phyloP scores from a whole-genome alignment of 352 stramenopile species.

The Globisporangium splendens region DNA sequence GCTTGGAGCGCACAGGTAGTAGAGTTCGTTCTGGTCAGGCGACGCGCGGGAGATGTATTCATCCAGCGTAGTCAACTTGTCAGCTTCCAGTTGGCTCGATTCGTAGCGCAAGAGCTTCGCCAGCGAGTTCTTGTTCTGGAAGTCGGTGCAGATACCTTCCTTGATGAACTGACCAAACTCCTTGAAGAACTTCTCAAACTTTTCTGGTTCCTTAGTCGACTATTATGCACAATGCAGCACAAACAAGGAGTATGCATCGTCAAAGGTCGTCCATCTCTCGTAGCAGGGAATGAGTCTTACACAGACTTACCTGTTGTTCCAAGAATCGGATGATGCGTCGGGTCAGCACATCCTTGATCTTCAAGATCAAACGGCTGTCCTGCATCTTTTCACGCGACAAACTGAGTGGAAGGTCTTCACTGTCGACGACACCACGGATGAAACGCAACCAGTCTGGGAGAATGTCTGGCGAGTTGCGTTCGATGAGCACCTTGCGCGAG shows the following conservation, averaged over 20 bases:
- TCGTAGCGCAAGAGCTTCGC: slow-evolving; percentile 99
- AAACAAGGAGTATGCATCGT: not conserved
- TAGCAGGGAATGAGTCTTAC: too few relatives aligned
- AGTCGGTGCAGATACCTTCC: slow-evolving; percentile 96
- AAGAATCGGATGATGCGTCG: slow-evolving; percentile 89
- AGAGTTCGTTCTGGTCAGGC: slow-evolving; percentile 98
- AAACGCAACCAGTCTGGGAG: slow-evolving; percentile 98
- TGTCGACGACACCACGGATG: slow-evolving; percentile 91
- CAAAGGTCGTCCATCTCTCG: too few relatives aligned
- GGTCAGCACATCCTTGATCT: slow-evolving; percentile 96
- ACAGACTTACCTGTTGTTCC: slow-evolving; percentile 51
- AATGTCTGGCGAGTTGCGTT: slow-evolving; percentile 96
- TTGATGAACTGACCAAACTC: slow-evolving; percentile 99
- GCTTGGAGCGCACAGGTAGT: slow-evolving; percentile 97
- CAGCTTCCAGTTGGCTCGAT: slow-evolving; percentile 90
- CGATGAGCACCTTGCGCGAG: slow-evolving; percentile 98
- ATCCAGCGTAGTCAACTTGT: slow-evolving; percentile 95
- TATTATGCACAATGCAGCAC: slow-evolving; percentile 21
- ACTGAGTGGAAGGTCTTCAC: slow-evolving; percentile 98
- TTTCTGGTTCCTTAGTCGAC: slow-evolving; percentile 92
- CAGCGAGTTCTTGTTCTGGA: slow-evolving; percentile 87
- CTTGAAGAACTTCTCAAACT: slow-evolving; percentile 97
- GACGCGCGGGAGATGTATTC: slow-evolving; percentile 97
- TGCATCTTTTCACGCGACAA: slow-evolving; percentile 99
- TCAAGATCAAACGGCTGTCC: slow-evolving; percentile 95